Conservation (phyloP, 441 rosid genomes). For the Eutrema salsugineum region DNA sequence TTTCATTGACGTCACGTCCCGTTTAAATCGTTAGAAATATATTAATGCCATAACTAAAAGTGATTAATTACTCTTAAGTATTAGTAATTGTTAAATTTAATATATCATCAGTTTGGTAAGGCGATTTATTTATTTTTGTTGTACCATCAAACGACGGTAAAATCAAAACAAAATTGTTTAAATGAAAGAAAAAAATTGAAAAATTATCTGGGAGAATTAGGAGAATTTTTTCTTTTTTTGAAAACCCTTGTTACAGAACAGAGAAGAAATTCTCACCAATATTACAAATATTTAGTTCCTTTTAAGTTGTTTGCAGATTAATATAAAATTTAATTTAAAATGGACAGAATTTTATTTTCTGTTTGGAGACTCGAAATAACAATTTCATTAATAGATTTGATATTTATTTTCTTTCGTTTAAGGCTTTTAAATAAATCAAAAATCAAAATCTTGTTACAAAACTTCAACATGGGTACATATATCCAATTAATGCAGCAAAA, state of each 20-base stretch:
- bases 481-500: background rate
- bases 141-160: background rate
- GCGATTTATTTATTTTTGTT: background rate
- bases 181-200: background rate
- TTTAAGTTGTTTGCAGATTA: background rate
- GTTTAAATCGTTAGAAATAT: constrained; percentile 23
- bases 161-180: background rate
- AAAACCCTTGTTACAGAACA: too few species aligned
- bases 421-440: background rate
- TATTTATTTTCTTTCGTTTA: too few species aligned
- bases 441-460: background rate
- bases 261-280: background rate
- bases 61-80: background rate
- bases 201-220: background rate
- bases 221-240: too few species aligned
- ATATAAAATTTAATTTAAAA: background rate
- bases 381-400: background rate
- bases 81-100: background rate
- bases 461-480: background rate
- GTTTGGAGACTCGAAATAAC: background rate
- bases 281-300: background rate
- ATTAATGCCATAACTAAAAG: background rate
- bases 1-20: constrained; percentile 44
- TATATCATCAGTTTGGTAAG: background rate
- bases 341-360: background rate